Evolutionary conservation across 176 grass and related monocot genomes (phyloP).

Genomic region (Oryza officinalis): DNA sequence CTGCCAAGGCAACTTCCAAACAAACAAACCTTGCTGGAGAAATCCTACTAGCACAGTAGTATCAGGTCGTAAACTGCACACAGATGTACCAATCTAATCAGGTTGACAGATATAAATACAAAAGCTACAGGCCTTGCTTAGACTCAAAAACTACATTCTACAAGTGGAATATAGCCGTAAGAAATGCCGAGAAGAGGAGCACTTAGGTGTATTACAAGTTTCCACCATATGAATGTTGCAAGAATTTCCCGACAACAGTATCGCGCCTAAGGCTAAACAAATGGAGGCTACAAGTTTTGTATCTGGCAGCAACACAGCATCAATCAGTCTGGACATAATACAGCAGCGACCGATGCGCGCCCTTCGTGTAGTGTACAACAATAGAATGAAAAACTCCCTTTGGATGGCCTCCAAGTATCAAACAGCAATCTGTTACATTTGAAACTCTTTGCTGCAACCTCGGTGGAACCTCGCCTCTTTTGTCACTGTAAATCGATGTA

Average conservation of each 20-base stretch:
- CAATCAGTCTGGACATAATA: constrained; percentile 46
- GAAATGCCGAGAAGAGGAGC: constrained; percentile 4
- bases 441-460: constrained; percentile 8
- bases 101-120: constrained; percentile 47
- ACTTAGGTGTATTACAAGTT: constrained; percentile 31
- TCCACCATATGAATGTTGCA: constrained; percentile 15
- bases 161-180: constrained; percentile 26
- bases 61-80: constrained; percentile 27
- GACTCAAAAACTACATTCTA: constrained; percentile 47
- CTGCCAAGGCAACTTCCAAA: neutral
- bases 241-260: constrained; percentile 38
- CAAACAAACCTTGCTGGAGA: neutral
- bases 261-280: constrained; percentile 44
- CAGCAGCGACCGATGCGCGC: constrained; percentile 12
- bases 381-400: constrained; percentile 53
- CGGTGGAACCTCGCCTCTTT: constrained; percentile 10
- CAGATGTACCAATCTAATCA: constrained; percentile 12
- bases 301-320: constrained; percentile 43
- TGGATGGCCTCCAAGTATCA: constrained; percentile 43
- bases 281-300: constrained; percentile 58
- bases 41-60: neutral
- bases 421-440: constrained; percentile 40
- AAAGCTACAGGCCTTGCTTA: constrained; percentile 30
- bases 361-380: constrained; percentile 59
- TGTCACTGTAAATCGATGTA: constrained; percentile 39